These are phyloP conservation scores for Hygrophorus russula DNA, from an alignment of 768 basidiomycete species.

Conservation along the genomic window DNA sequence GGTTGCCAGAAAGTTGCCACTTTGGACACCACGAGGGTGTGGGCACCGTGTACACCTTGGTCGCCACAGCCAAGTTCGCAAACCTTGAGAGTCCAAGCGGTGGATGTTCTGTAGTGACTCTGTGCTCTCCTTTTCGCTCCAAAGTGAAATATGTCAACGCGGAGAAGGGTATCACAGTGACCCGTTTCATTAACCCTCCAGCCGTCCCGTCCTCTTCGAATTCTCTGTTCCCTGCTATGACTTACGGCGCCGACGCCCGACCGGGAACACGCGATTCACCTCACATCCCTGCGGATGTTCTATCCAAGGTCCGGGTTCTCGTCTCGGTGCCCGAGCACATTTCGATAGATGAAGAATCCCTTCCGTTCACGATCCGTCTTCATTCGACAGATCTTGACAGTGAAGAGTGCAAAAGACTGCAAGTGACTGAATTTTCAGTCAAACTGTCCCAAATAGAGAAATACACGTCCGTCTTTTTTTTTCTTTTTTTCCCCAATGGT, in stretches of 20 bases:
- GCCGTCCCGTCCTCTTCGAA: constrained; percentile 22
- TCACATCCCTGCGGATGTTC: constrained; percentile 37
- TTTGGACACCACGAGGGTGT: constrained; percentile 36
- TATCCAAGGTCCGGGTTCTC: constrained; percentile 55
- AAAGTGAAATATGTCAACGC: constrained; percentile 31
- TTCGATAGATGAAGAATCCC: constrained; percentile 28
- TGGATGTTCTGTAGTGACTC: constrained; percentile 31
- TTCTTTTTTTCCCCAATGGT: background rate
- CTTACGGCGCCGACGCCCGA: constrained; percentile 34
- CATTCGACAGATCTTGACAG: constrained; percentile 41
- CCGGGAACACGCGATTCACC: constrained; percentile 8
- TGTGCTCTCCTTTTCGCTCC: constrained; percentile 48
- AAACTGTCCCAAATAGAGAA: constrained; percentile 56
- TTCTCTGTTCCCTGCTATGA: constrained; percentile 21
- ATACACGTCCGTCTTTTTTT: constrained; percentile 38
- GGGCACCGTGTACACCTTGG: constrained; percentile 56
- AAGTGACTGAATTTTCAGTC: constrained; percentile 42
- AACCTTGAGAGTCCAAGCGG: constrained; percentile 29
- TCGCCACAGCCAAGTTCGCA: constrained; percentile 52
- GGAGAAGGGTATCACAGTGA: constrained; percentile 30
- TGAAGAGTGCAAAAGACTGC: constrained; percentile 42
- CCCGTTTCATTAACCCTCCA: constrained; percentile 41
- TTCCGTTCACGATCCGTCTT: constrained; percentile 52
- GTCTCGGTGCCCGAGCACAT: constrained; percentile 49
- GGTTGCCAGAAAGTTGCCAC: constrained; percentile 59